phyloP scores from a whole-genome alignment of 2,329 filamentous ascomycete genomes.

The Leptodontidium sp. region DNA sequence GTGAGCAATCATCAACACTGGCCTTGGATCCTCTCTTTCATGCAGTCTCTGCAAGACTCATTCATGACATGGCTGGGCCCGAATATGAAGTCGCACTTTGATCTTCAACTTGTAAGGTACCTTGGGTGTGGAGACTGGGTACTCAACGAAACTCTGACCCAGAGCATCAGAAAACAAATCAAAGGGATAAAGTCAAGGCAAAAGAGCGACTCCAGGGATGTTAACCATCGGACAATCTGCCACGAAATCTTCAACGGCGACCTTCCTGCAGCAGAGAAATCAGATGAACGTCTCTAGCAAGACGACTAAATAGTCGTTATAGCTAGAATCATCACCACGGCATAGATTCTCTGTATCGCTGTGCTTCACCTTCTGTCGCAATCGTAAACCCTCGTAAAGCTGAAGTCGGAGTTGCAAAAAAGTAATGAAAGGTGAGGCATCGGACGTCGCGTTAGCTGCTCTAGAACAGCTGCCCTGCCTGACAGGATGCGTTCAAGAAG shows the following conservation, averaged over 20 bases:
- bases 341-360: slow-evolving; percentile 46
- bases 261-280: slow-evolving; percentile 45
- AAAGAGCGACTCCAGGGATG: slow-evolving; percentile 21
- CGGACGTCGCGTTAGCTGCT: slow-evolving; percentile 14
- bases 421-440: slow-evolving; percentile 25
- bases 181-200: slow-evolving; percentile 9
- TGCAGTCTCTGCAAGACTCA: not conserved
- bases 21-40: slow-evolving; percentile 4
- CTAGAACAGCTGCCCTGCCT: slow-evolving; percentile 45
- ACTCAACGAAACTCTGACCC: too few relatives aligned
- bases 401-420: slow-evolving; percentile 48
- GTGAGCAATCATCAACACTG: slow-evolving; percentile 14
- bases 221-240: slow-evolving; percentile 40
- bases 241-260: slow-evolving; percentile 39
- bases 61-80: not conserved
- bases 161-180: slow-evolving; percentile 6
- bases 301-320: slow-evolving; percentile 4
- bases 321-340: slow-evolving; percentile 43
- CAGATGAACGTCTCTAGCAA: slow-evolving; percentile 18
- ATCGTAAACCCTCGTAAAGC: slow-evolving; percentile 41
- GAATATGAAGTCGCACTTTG: not conserved
- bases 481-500: slow-evolving; percentile 47
- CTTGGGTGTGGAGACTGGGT: not conserved
- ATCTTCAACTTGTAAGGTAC: not conserved
- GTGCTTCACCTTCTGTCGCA: slow-evolving; percentile 49